A percentile compares a stretch with the other conserved stretches of the same genome.
These are phyloP conservation scores for Umbelopsis isabellina DNA, from an alignment of 192 early-diverging fungal species.

Conservation along the genomic window DNA sequence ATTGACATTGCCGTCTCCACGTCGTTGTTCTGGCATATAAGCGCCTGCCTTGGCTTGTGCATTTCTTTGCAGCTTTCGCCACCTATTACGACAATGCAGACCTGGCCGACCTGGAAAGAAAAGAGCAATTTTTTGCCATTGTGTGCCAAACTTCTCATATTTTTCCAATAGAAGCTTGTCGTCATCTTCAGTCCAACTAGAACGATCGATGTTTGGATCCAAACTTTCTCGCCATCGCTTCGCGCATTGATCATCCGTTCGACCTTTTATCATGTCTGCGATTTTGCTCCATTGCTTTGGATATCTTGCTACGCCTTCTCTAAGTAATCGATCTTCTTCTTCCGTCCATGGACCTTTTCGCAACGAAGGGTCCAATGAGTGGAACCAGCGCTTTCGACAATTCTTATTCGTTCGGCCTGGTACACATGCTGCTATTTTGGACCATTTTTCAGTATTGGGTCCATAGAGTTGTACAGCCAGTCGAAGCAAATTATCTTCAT, in stretches of 20 bases:
- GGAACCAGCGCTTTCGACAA: slow-evolving; percentile 83
- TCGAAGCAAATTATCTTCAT: slow-evolving; percentile 76
- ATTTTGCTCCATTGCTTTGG: slow-evolving; percentile 86
- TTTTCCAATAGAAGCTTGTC: slow-evolving; percentile 64
- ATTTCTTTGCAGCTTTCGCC: slow-evolving; percentile 74
- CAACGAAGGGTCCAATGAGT: slow-evolving; percentile 75
- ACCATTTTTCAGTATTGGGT: slow-evolving; percentile 80
- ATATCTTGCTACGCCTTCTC: slow-evolving; percentile 67
- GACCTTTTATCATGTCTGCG: slow-evolving; percentile 72
- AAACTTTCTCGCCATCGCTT: slow-evolving; percentile 89
- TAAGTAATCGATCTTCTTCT: slow-evolving; percentile 76
- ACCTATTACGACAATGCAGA: slow-evolving; percentile 78
- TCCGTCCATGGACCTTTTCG: slow-evolving; percentile 81
- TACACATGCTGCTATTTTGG: slow-evolving; percentile 74
- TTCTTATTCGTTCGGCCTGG: slow-evolving; percentile 82
- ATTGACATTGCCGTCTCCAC: background rate
- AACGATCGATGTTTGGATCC: slow-evolving; percentile 78
- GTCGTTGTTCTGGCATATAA: background rate
- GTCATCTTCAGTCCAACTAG: slow-evolving; percentile 71
- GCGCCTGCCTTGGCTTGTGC: slow-evolving; percentile 30
- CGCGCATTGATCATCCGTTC: slow-evolving; percentile 89
- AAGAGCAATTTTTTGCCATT: slow-evolving; percentile 80
- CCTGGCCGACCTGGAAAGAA: slow-evolving; percentile 77
- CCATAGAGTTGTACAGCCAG: slow-evolving; percentile 74
- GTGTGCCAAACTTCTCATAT: slow-evolving; percentile 67